Base-by-base conservation (phyloP, 345 rosid genomes). In the Gossypium stocksii region DNA sequence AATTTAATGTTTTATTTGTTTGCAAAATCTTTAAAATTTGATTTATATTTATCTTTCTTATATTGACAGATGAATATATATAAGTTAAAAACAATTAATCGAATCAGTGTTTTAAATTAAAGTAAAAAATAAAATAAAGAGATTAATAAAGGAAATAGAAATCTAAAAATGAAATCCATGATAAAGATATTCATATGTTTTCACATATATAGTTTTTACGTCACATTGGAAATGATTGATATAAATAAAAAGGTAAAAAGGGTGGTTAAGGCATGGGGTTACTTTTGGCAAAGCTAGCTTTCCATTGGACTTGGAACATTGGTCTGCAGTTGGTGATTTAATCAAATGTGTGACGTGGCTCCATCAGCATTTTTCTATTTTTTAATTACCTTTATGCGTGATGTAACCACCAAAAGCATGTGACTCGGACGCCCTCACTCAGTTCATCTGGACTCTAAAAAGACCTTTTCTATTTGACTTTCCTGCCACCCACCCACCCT, bases 291-390 rank as follows among this genome's bases (percentile, higher is more conserved):
- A 54, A 53, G 74, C 49, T 13, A 4, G 38, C 38, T 54, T 51
- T 69, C 72, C 45, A 49, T 9, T 16, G 45, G 72, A 38, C 45
- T 69, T 16, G 23, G 72, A 51, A 17, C 51, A 29, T 19, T 54
- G 63, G 63, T 70, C 62, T 70, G 74, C 74, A 12, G 62, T 38
- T 71, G 61, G 74, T 70, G 38, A 70, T 70, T 70, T 34, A 38
- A 70, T 70, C 54, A 52, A 54, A 38, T 29, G 25, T 17, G 62
- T 70, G 46, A 54, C 63, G 63, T 71, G 74, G 63, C 63, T 71
- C 9, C 9, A 51, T 51, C 2, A 51, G 23, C 12, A 11, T 10
- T n/a, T 34, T 19, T 38, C n/a, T 19, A 19, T 13, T 25, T 54
- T n/a, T 54, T 54, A 54, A 6, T 53, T 17, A 57, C 5, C 62